phyloP scores from a whole-genome alignment of 495 filamentous ascomycete genomes.

The Haplographium delicatum region DNA sequence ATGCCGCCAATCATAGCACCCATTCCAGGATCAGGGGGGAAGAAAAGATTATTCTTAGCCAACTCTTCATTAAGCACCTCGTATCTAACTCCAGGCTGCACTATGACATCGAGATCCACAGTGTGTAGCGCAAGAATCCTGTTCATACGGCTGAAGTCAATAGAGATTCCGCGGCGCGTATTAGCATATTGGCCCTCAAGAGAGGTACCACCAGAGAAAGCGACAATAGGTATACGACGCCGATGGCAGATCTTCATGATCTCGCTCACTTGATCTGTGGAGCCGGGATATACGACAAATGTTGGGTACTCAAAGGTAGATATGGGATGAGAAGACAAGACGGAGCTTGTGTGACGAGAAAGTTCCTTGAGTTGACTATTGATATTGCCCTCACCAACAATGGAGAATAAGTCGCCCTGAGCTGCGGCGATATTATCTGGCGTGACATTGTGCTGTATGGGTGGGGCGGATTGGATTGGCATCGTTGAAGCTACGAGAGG shows the following conservation, averaged over 20 bases:
- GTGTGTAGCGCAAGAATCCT: constrained; percentile 62
- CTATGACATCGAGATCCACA: constrained; percentile 71
- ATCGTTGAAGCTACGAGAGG: too few relatives aligned
- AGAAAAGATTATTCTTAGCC: constrained; percentile 60
- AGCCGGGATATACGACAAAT: constrained; percentile 51
- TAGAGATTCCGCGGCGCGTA: constrained; percentile 64
- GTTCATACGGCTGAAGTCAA: constrained; percentile 73
- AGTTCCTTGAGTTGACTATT: background rate
- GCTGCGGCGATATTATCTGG: background rate
- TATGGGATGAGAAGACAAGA: background rate
- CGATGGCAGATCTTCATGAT: constrained; percentile 69
- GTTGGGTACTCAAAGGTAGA: background rate
- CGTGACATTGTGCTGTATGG: background rate
- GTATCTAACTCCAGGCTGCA: constrained; percentile 79
- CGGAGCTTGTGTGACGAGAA: background rate
- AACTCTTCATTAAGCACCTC: constrained; percentile 68
- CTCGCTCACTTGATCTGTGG: constrained; percentile 60
- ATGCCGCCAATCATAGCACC: too few relatives aligned
- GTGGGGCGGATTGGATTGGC: background rate
- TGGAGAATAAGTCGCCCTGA: background rate
- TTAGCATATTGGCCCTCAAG: constrained; percentile 72
- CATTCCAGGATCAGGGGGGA: constrained; percentile 75
- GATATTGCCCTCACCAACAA: background rate
- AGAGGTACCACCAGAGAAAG: constrained; percentile 67
- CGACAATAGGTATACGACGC: constrained; percentile 64